phyloP scores from a whole-genome alignment of 441 rosid genomes.

The Croton setiger region DNA sequence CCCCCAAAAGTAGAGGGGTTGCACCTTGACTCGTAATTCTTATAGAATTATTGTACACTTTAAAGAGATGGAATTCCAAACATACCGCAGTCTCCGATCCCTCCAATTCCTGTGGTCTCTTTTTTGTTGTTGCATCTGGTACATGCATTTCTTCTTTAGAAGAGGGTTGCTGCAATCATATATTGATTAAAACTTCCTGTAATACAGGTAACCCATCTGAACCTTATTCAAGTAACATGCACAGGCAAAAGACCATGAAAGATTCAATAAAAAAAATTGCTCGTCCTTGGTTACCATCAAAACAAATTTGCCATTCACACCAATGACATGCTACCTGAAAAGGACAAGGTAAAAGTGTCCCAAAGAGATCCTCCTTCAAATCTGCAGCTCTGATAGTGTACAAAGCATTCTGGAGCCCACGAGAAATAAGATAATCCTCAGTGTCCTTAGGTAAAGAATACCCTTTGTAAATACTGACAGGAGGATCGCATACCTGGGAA shows the following conservation, averaged over 20 bases:
- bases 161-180: conserved; percentile 48
- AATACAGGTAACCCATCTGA: not conserved
- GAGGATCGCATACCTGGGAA: conserved; percentile 68
- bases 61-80: conserved; percentile 10
- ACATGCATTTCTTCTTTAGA: conserved; percentile 23
- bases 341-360: conserved; percentile 61
- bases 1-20: not conserved
- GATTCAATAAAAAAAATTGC: not conserved
- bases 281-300: not conserved
- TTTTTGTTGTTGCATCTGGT: conserved; percentile 31
- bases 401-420: conserved; percentile 70
- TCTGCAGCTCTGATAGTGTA: conserved; percentile 65
- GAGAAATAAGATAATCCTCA: conserved; percentile 55
- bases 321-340: conserved; percentile 42
- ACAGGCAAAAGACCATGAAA: not conserved
- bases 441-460: conserved; percentile 50
- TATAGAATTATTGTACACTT: not conserved
- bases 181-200: conserved; percentile 4
- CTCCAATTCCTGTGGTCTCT: conserved; percentile 34
- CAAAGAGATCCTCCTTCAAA: conserved; percentile 68
- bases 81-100: conserved; percentile 30
- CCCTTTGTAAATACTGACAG: conserved; percentile 82
- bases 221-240: conserved; percentile 6
- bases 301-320: not conserved
- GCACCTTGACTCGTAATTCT: not conserved